A percentile compares a stretch with the other conserved stretches of the same genome.
Evolutionary conservation across 148 eudicot species (phyloP).

Genomic region (Dysphania ambrosioides): DNA sequence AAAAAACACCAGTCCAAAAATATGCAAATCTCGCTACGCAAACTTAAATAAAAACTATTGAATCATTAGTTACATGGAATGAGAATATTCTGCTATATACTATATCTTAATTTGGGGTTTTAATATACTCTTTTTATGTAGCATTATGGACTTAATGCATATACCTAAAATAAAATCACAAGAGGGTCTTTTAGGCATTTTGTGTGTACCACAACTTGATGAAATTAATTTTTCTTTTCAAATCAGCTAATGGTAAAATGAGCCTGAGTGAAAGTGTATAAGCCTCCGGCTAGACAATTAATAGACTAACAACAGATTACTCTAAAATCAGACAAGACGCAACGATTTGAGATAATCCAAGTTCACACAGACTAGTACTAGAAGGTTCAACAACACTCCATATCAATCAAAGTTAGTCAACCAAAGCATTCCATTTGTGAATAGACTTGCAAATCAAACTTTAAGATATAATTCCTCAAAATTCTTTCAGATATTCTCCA

Average conservation of each 20-base stretch:
- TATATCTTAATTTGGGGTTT: no score
- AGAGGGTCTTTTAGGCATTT: no score
- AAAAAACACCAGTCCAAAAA: neutral
- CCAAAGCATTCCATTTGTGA: neutral
- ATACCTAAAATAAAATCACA: no score
- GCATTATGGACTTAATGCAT: no score
- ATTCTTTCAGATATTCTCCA: neutral
- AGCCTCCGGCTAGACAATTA: neutral
- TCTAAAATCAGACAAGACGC: neutral
- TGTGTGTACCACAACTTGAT: no score
- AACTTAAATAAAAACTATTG: no score
- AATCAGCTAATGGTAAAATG: no score
- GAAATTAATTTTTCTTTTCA: no score
- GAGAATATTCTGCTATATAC: no score
- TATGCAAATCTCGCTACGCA: neutral
- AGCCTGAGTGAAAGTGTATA: no score
- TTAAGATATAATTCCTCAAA: neutral
- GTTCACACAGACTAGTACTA: neutral
- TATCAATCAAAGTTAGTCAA: neutral
- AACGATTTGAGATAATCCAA: neutral
- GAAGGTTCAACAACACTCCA: neutral
- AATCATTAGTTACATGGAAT: no score
- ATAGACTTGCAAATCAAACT: neutral
- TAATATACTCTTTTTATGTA: no score
- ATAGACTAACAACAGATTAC: neutral